Base-by-base conservation (phyloP, 495 filamentous ascomycete genomes). In the Tuber brumale region DNA sequence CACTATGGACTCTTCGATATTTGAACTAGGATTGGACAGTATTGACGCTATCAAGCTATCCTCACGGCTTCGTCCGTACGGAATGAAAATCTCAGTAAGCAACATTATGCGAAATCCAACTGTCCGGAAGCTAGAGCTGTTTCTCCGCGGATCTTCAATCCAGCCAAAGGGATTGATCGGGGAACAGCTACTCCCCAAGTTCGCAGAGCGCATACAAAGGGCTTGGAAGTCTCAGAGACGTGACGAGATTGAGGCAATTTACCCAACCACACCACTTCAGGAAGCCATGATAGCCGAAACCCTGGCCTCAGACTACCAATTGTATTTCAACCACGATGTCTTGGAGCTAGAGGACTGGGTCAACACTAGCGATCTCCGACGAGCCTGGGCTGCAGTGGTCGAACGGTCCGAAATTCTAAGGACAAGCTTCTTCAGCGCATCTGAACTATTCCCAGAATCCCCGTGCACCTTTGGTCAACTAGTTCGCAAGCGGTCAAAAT, bases 271-370 rank as follows among this genome's bases (percentile, higher is more conserved):
- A 0, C 91, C 94, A 19, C 85, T 95, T 3, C 94, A 97, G 83
- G 92, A 95, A 80, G 90, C 89, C 48, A 93, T 97, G 88, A 85
- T 97, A 69, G 90, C 90, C 0, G 89, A 91, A 71, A 95, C 95
- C 87, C 75, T 92, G 12, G 84, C 86, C 31, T 92, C 92, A 0
- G 84, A 88, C 14, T 91, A 89, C 74, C 85, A 85, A 39, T 85
- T 89, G 76, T 97, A 97, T 82, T 94, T 93, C 84, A 97, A 94
- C 76, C 91, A 92, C 76, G 90, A 95, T 80, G 83, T 89, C 6
- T 83, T 94, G 69, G 87, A 89, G 48, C 80, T 93, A 0, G 76
- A 85, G 3, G 74, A 82, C 0, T 77, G 85, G 0, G 79, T 90
- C 4, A 87, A 95, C 75, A 70, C 88, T 3, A 42, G 74, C 0